Conservation (phyloP, 2,329 filamentous ascomycete species). For the Rosellinia necatrix region DNA sequence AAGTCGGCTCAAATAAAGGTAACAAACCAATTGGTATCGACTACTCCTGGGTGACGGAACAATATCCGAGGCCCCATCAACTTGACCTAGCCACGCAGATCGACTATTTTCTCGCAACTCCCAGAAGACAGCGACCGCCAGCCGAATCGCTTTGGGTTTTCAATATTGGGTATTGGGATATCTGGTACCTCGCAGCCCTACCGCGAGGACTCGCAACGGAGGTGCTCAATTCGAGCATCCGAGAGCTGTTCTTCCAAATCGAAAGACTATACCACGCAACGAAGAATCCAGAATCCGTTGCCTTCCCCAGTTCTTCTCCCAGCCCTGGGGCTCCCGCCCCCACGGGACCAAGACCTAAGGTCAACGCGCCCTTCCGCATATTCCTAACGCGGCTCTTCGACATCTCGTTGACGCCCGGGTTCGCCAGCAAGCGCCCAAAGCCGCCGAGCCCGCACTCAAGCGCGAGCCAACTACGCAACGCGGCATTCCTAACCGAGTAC, state of each 20-base stretch:
- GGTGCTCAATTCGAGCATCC: constrained; percentile 44
- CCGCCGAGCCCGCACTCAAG: constrained; percentile 52
- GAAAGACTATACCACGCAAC: constrained; percentile 53
- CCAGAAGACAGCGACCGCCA: constrained; percentile 41
- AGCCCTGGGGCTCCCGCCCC: constrained; percentile 33
- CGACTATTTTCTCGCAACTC: constrained; percentile 49
- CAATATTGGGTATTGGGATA: constrained; percentile 58
- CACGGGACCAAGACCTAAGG: constrained; percentile 24
- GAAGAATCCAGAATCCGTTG: constrained; percentile 47
- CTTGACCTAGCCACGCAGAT: constrained; percentile 53
- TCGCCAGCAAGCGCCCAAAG: constrained; percentile 48
- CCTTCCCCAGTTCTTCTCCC: constrained; percentile 51
- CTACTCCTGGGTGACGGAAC: constrained; percentile 49
- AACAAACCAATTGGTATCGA: constrained; percentile 33
- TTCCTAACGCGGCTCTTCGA: constrained; percentile 59
- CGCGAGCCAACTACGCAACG: constrained; percentile 59
- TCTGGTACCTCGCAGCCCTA: constrained; percentile 56
- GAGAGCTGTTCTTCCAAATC: constrained; percentile 50
- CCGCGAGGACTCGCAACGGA: constrained; percentile 47
- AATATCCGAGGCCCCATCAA: constrained; percentile 48
- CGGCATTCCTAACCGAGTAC: constrained; percentile 52
- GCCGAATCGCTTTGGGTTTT: constrained; percentile 59
- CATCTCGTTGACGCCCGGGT: constrained; percentile 58
- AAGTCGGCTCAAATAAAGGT: background rate
- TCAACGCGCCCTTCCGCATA: constrained; percentile 49